These are phyloP conservation scores for Talaromyces atroroseus DNA, from an alignment of 2,329 filamentous ascomycete species.

Conservation along the genomic window DNA sequence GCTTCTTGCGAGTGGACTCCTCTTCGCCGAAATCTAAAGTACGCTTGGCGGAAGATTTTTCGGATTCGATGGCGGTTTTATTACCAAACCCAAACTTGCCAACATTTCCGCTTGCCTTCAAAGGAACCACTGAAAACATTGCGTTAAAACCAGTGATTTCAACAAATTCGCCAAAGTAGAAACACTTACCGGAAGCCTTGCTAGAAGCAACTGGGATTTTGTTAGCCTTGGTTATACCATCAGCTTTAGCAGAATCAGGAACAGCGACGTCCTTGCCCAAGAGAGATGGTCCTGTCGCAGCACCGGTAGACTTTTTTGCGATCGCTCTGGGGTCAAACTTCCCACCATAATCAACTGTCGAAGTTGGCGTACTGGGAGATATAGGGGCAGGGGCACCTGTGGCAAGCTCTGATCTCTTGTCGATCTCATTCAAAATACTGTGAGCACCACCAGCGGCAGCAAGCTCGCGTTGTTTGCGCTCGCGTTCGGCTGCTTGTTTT, in stretches of 20 bases:
- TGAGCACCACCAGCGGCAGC: constrained; percentile 57
- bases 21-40: constrained; percentile 85
- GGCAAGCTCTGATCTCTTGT: constrained; percentile 58
- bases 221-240: constrained; percentile 39
- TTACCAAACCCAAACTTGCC: constrained; percentile 75
- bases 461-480: constrained; percentile 65
- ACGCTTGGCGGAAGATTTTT: constrained; percentile 64
- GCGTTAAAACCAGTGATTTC: constrained; percentile 17
- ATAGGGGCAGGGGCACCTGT: constrained; percentile 49
- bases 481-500: constrained; percentile 70
- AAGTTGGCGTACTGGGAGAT: constrained; percentile 43
- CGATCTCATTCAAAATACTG: constrained; percentile 67
- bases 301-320: constrained; percentile 66
- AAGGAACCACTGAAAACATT: constrained; percentile 44
- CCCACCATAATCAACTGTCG: constrained; percentile 55
- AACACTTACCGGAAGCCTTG: constrained; percentile 35
- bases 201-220: constrained; percentile 38
- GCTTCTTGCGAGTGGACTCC: constrained; percentile 76
- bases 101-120: constrained; percentile 66
- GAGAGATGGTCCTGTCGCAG: constrained; percentile 50
- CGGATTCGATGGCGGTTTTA: constrained; percentile 59
- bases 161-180: background rate
- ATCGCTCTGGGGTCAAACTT: constrained; percentile 87
- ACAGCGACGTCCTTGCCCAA: constrained; percentile 53
- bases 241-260: constrained; percentile 42